Conservation (phyloP, 352 stramenopile species). For the Phytophthora citricola region DNA sequence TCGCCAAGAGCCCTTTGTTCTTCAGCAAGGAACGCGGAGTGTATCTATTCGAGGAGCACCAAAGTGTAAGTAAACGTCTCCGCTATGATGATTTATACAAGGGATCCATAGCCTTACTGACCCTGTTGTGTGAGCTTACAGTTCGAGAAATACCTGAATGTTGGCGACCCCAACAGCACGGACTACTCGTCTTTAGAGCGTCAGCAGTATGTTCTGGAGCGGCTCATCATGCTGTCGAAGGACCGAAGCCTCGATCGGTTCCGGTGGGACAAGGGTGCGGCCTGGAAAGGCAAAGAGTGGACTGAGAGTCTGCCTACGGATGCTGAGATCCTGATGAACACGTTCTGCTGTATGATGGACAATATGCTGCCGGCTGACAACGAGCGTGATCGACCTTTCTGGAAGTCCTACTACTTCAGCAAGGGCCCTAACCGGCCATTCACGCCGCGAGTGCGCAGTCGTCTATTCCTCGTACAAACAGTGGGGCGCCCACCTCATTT, state of each 20-base stretch:
- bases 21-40: constrained; percentile 77
- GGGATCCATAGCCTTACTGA: constrained; percentile 4
- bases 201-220: constrained; percentile 86
- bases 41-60: constrained; percentile 84
- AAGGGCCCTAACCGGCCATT: constrained; percentile 79
- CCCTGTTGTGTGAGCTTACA: constrained; percentile 29
- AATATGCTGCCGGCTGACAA: constrained; percentile 83
- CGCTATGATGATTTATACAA: neutral
- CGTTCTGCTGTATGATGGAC: constrained; percentile 90
- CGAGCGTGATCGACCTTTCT: constrained; percentile 83
- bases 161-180: constrained; percentile 71
- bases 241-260: constrained; percentile 86
- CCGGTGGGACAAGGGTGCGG: constrained; percentile 83
- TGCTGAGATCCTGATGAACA: constrained; percentile 89
- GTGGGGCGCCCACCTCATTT: constrained; percentile 82
- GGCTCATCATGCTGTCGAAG: constrained; percentile 88
- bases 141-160: constrained; percentile 91
- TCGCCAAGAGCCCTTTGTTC: constrained; percentile 77
- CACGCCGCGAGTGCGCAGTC: constrained; percentile 70
- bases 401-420: constrained; percentile 82
- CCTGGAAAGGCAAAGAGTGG: constrained; percentile 90
- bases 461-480: constrained; percentile 81
- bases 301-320: constrained; percentile 79
- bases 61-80: constrained; percentile 54
- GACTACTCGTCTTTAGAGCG: constrained; percentile 81